These are phyloP conservation scores for Fusarium poae DNA, from an alignment of 2,329 filamentous ascomycete species.

Conservation along the genomic window DNA sequence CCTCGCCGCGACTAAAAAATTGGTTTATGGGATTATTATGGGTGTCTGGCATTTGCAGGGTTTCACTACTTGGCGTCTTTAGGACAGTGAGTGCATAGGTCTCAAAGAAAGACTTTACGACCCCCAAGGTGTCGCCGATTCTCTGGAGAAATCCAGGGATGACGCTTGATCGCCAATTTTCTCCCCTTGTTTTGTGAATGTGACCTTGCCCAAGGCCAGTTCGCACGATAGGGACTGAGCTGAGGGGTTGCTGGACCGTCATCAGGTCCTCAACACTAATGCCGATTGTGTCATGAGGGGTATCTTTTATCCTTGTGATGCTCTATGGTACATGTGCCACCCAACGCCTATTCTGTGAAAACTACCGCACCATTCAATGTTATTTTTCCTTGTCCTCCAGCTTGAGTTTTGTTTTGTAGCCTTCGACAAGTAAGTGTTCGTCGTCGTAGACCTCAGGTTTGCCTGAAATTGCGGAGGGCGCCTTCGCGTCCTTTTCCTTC, in stretches of 20 bases:
- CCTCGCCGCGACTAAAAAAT: slow-evolving; percentile 56
- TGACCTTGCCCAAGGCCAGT: slow-evolving; percentile 46
- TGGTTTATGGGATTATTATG: slow-evolving; percentile 52
- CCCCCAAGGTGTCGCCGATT: slow-evolving; percentile 91
- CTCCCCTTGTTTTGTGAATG: slow-evolving; percentile 47
- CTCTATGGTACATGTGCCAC: slow-evolving; percentile 22
- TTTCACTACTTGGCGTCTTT: slow-evolving; percentile 66
- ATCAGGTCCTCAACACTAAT: neutral
- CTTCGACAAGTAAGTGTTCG: slow-evolving; percentile 63
- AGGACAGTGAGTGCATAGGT: slow-evolving; percentile 71
- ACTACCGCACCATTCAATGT: neutral
- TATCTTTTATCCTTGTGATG: slow-evolving; percentile 32
- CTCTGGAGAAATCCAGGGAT: slow-evolving; percentile 70
- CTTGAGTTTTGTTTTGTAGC: slow-evolving; percentile 60
- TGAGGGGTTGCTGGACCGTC: slow-evolving; percentile 3
- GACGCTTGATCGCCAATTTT: slow-evolving; percentile 92
- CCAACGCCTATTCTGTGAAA: slow-evolving; percentile 34
- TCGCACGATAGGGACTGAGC: slow-evolving; percentile 32
- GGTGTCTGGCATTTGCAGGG: slow-evolving; percentile 61
- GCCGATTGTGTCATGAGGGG: slow-evolving; percentile 19
- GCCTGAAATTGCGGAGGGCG: slow-evolving; percentile 37
- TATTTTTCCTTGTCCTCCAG: slow-evolving; percentile 24
- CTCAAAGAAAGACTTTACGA: slow-evolving; percentile 70
- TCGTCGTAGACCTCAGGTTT: slow-evolving; percentile 53
- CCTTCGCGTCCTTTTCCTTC: slow-evolving; percentile 61